These are phyloP conservation scores for Botrytis fragariae DNA, from an alignment of 2,329 filamentous ascomycete species.

Conservation along the genomic window DNA sequence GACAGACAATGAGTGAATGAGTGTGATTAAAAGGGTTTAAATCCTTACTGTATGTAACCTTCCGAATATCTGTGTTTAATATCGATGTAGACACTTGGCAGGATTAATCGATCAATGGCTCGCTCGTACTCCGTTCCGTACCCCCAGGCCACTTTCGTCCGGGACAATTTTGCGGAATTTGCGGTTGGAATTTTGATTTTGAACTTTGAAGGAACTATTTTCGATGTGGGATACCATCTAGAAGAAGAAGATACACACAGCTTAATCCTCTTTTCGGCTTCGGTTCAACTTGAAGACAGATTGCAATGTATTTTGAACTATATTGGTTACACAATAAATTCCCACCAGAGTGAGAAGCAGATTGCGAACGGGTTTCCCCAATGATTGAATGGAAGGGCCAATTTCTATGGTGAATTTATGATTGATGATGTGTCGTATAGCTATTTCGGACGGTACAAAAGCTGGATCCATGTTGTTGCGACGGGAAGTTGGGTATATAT, in stretches of 20 bases:
- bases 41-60: not conserved
- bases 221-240: not conserved
- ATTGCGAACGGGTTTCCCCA: conserved; percentile 51
- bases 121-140: not conserved
- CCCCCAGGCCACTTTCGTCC: not conserved
- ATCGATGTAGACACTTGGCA: conserved; percentile 13
- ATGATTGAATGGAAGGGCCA: conserved; percentile 46
- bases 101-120: not conserved
- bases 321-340: conserved; percentile 39
- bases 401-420: conserved; percentile 53
- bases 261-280: not conserved
- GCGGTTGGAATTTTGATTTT: not conserved
- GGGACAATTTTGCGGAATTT: not conserved
- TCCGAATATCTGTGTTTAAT: not conserved
- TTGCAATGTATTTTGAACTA: conserved; percentile 40
- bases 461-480: conserved; percentile 37
- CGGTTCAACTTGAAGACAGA: conserved; percentile 33
- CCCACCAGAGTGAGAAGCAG: conserved; percentile 49
- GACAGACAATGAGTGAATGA: not conserved
- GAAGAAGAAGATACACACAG: not conserved
- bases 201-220: not conserved
- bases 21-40: not conserved
- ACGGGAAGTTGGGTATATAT: not conserved
- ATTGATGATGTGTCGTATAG: conserved; percentile 47
- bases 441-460: conserved; percentile 44